A percentile compares a stretch with the other conserved stretches of the same genome.
phyloP scores from a whole-genome alignment of 75 land plant species.

The Picea sitchensis region DNA sequence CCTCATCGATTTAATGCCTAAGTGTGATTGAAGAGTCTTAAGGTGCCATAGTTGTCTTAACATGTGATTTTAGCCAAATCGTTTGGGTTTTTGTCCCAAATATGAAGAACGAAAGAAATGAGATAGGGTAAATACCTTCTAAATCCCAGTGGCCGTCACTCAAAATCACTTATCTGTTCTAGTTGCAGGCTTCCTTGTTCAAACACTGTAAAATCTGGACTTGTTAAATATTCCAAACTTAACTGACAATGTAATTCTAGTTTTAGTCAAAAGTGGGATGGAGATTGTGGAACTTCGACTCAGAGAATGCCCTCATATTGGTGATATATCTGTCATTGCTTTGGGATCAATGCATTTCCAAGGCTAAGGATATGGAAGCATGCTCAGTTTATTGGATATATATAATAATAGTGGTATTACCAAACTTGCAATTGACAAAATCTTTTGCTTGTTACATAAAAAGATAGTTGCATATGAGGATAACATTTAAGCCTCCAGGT shows the following conservation, averaged over 20 bases:
- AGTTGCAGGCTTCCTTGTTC: slow-evolving; percentile 37
- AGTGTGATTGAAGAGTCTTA: no score
- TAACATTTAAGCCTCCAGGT: no score
- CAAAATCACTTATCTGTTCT: slow-evolving; percentile 31
- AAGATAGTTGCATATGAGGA: no score
- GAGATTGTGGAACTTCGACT: slow-evolving; percentile 67
- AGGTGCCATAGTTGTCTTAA: no score
- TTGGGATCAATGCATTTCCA: slow-evolving; percentile 78
- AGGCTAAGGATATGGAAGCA: slow-evolving; percentile 57
- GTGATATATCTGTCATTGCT: slow-evolving; percentile 81
- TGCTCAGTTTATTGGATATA: slow-evolving; percentile 67
- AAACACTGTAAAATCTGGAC: slow-evolving; percentile 62
- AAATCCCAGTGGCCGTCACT: no score
- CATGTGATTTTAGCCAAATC: no score
- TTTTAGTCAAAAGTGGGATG: slow-evolving; percentile 53
- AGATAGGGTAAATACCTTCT: no score
- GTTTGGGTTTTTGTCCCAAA: no score
- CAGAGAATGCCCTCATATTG: slow-evolving; percentile 69
- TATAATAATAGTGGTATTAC: slow-evolving; percentile 74
- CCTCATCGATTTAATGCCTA: no score
- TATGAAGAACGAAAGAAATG: no score
- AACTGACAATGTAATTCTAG: slow-evolving; percentile 62
- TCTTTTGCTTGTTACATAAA: no score
- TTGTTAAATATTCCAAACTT: slow-evolving; percentile 72
- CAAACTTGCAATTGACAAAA: slow-evolving; percentile 26